Base-by-base conservation (phyloP, 2,329 filamentous ascomycete genomes). In the Arthrobotrys musiformis region DNA sequence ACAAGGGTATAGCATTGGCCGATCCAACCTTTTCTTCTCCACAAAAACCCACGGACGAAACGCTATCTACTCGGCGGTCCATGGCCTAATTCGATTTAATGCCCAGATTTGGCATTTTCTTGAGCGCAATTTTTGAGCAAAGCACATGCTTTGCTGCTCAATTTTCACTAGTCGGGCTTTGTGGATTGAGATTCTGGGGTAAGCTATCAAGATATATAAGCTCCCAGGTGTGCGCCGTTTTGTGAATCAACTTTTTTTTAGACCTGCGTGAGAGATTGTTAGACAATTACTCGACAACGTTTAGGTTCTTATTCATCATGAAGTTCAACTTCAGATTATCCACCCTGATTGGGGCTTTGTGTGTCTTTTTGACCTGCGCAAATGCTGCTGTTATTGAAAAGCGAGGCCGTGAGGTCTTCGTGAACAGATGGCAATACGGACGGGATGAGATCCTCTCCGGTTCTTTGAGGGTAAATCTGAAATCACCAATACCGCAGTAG, bases 271-370 rank as follows among this genome's bases (percentile, higher is more conserved):
- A 40, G 54, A 58, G 19, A 58, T 37, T 58, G 30, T 40, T 40
- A 26, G 22, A 35, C 30, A 70, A 64, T 64, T 64, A 37, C 30
- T 58, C 33, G 54, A 58, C 19, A 58, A 26, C 33, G n/a, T 33
- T 56, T 40, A 15, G 54, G 40, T 33, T 64, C 35, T 19, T 26
- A n/a, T n/a, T 28, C 68, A 64, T 61, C 40, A 72, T 72, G 68
- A 63, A 40, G 37, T 64, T 72, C 22, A 58, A 52, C 42, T 62
- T 72, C 54, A 40, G n/a, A 37, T n/a, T 58, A 46, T 64, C 68
- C 17, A 64, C 68, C 28, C 17, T 56, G 24, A 6, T 72, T n/a
- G 58, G 68, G n/a, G 60, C 60, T 6, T 24, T 72, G 24, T 58
- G 60, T 28, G 46, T 72, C 40, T 42, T 64, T 4, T 1, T 37